A percentile compares a stretch with the other conserved stretches of the same genome.
phyloP scores from a whole-genome alignment of 176 grass and related monocot species.

The Secale cereale region DNA sequence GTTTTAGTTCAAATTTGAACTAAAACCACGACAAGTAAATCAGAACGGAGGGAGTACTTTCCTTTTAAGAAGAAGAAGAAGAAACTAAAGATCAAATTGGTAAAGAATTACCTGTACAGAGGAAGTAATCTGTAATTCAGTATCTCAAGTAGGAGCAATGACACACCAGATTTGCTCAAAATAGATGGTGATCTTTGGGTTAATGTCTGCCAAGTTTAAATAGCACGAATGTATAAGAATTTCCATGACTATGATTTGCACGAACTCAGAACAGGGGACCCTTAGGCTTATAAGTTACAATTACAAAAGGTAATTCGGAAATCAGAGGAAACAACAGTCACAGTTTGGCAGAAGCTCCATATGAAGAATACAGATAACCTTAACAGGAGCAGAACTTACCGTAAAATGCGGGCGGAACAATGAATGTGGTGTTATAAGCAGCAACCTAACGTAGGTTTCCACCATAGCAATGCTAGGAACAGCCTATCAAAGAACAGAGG shows the following conservation, averaged over 20 bases:
- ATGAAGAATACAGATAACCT: conserved; percentile 15
- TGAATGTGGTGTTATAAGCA: conserved; percentile 90
- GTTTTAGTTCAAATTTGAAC: no score
- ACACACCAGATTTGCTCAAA: conserved; percentile 91
- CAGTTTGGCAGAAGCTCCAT: not conserved
- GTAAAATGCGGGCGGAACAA: conserved; percentile 98
- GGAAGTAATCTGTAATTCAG: conserved; percentile 97
- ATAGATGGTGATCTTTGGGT: conserved; percentile 92
- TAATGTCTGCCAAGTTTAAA: conserved; percentile 66
- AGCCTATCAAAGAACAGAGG: conserved; percentile 46
- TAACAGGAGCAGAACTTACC: conserved; percentile 43
- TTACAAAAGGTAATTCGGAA: conserved; percentile 12
- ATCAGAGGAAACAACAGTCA: conserved; percentile 12
- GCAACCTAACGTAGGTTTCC: conserved; percentile 95
- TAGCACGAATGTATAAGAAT: not conserved
- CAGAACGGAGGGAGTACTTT: no score
- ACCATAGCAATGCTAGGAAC: conserved; percentile 98
- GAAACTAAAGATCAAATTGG: conserved; percentile 2
- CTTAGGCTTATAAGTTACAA: not conserved
- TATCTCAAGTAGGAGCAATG: conserved; percentile 94
- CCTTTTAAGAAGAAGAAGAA: not conserved
- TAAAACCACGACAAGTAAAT: no score
- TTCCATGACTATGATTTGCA: conserved; percentile 8
- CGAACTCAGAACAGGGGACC: not conserved
- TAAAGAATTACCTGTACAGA: conserved; percentile 68